Conservation (phyloP, 352 stramenopile genomes). For the Globisporangium uncinulatum region DNA sequence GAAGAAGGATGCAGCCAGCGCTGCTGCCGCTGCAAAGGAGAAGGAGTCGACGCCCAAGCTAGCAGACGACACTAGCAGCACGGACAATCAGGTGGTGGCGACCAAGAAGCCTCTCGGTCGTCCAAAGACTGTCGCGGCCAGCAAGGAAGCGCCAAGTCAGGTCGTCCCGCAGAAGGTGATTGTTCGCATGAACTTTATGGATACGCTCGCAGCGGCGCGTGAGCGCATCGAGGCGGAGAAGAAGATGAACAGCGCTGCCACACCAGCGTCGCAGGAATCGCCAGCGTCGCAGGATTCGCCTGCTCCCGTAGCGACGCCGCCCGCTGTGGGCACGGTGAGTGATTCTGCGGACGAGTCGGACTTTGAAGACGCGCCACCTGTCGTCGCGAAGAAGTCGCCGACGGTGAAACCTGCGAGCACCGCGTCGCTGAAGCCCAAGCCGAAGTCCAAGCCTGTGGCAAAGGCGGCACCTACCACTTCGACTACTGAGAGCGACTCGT, state of each 20-base stretch:
- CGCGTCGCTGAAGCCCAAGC: background rate
- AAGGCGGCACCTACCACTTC: constrained; percentile 10
- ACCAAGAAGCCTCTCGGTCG: constrained; percentile 19
- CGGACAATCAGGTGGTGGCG: constrained; percentile 16
- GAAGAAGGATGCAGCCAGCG: constrained; percentile 11
- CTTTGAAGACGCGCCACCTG: background rate
- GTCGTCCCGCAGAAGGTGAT: constrained; percentile 6
- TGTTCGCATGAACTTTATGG: constrained; percentile 27
- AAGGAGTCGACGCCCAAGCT: constrained; percentile 1
- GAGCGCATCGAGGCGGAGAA: constrained; percentile 32
- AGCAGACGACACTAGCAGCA: constrained; percentile 5
- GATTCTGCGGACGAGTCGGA: too few species aligned
- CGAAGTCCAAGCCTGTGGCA: constrained; percentile 1
- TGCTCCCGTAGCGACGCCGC: constrained; percentile 7
- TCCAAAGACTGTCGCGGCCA: constrained; percentile 13
- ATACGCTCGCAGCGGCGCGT: constrained; percentile 33
- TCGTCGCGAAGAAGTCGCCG: constrained; percentile 10
- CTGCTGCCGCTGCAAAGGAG: constrained; percentile 9
- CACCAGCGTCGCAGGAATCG: too few species aligned
- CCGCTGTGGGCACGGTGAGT: too few species aligned
- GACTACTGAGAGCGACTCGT: constrained; percentile 31
- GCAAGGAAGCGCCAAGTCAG: constrained; percentile 10
- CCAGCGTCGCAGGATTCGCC: background rate
- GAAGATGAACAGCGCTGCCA: constrained; percentile 7
- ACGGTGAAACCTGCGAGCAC: background rate